A percentile compares a stretch with the other conserved stretches of the same genome.
Conservation (phyloP, 73 alveolate species). For the Paraurostyla sp. region DNA sequence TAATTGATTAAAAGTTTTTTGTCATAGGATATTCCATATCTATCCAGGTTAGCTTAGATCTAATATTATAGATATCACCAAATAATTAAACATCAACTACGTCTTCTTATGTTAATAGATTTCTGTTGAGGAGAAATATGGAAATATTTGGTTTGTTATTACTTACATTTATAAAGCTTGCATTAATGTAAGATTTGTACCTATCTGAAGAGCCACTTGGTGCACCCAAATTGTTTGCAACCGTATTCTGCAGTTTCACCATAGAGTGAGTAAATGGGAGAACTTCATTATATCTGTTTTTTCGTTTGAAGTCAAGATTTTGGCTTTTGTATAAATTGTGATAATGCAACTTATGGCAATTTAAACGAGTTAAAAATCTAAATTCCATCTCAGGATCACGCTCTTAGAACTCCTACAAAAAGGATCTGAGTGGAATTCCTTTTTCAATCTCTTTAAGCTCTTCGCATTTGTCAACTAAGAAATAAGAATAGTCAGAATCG, state of each 20-base stretch:
- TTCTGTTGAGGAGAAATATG: no score
- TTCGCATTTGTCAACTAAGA: slow-evolving; percentile 40
- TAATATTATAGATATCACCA: no score
- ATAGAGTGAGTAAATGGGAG: slow-evolving; percentile 48
- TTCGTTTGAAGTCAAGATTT: slow-evolving; percentile 57
- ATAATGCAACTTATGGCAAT: slow-evolving; percentile 56
- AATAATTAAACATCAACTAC: no score
- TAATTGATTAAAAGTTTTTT: no score
- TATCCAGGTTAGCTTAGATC: no score
- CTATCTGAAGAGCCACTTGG: no score
- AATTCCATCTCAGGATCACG: slow-evolving; percentile 76
- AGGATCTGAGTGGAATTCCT: slow-evolving; percentile 49
- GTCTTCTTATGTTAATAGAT: no score
- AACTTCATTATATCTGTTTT: slow-evolving; percentile 55
- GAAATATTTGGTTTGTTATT: no score
- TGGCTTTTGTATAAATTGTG: slow-evolving; percentile 51
- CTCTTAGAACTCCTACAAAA: slow-evolving; percentile 33
- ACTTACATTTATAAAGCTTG: slow-evolving; percentile 69
- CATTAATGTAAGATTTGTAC: slow-evolving; percentile 18
- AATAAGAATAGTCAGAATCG: slow-evolving; percentile 53
- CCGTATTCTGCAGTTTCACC: slow-evolving; percentile 5
- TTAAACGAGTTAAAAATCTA: slow-evolving; percentile 59
- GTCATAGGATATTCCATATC: no score
- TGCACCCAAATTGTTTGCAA: no score
- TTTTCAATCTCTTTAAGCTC: slow-evolving; percentile 64